Evolutionary conservation across 768 basidiomycete genomes (phyloP).

Genomic region (Amanita molliuscula): DNA sequence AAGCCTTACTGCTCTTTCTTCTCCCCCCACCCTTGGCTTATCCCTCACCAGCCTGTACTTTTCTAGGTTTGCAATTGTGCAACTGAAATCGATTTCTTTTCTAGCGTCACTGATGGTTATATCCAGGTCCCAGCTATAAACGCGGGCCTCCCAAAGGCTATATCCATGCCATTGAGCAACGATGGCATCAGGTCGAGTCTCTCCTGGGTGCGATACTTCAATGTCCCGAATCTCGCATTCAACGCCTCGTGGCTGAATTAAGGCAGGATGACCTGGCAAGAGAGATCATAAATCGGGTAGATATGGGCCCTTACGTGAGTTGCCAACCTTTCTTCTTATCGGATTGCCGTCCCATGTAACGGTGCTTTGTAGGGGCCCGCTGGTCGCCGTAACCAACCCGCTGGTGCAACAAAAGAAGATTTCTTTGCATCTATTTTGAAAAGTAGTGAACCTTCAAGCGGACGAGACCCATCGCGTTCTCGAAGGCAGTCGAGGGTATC

Average conservation of each 20-base stretch:
- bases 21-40: constrained; percentile 5
- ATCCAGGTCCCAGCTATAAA: constrained; percentile 64
- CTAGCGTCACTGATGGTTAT: background rate
- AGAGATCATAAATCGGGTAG: constrained; percentile 68
- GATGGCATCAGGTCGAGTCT: constrained; percentile 89
- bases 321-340: background rate
- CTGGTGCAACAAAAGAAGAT: constrained; percentile 63
- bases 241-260: constrained; percentile 50
- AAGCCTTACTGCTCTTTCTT: constrained; percentile 12
- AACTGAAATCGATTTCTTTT: background rate
- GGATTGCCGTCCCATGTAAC: constrained; percentile 5
- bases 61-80: constrained; percentile 34
- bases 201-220: constrained; percentile 76
- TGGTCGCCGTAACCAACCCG: constrained; percentile 51
- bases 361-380: constrained; percentile 45
- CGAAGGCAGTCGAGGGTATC: constrained; percentile 69
- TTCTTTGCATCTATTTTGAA: constrained; percentile 67
- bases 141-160: constrained; percentile 86
- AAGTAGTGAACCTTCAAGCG: constrained; percentile 37
- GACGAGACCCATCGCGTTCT: constrained; percentile 47
- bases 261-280: constrained; percentile 66
- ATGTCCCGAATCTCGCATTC: constrained; percentile 56
- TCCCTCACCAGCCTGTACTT: constrained; percentile 45
- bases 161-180: constrained; percentile 85
- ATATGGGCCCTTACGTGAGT: constrained; percentile 70